Conservation (phyloP, 139 green algal genomes). For the Chlorella vulgaris region DNA sequence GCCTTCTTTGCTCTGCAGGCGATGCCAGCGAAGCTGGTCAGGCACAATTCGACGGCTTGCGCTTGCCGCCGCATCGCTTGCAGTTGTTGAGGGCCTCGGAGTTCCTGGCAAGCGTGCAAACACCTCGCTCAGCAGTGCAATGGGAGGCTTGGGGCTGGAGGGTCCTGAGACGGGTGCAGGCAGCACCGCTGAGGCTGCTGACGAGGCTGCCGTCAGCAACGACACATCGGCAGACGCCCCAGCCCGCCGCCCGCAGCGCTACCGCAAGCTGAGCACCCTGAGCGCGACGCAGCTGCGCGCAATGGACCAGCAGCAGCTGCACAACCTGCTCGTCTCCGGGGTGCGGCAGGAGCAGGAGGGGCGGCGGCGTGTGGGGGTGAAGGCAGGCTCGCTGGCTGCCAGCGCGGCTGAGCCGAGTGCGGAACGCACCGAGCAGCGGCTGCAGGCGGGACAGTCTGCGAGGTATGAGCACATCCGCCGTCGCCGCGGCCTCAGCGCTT, state of each 20-base stretch:
- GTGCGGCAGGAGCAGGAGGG: background rate
- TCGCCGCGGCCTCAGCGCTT: constrained; percentile 18
- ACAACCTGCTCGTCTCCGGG: background rate
- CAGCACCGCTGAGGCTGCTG: background rate
- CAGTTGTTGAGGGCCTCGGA: constrained; percentile 34
- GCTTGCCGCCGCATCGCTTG: background rate
- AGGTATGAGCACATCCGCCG: constrained; percentile 22
- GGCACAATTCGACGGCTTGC: background rate
- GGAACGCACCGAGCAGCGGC: background rate
- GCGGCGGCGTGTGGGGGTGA: background rate
- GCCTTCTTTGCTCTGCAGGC: background rate
- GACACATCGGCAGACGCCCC: too few relatives aligned
- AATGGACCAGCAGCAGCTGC: constrained; percentile 20
- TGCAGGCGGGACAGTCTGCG: background rate
- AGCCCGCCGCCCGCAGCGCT: constrained; percentile 10
- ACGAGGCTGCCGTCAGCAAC: background rate
- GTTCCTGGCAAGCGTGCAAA: constrained; percentile 23
- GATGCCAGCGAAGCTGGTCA: background rate
- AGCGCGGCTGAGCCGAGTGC: background rate
- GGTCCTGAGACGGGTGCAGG: background rate
- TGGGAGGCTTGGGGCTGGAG: constrained; percentile 20
- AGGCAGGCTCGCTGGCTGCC: background rate
- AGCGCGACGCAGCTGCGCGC: constrained; percentile 33
- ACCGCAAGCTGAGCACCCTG: constrained; percentile 31
- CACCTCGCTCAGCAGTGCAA: background rate